These are phyloP conservation scores for Fusarium nematophilum DNA, from an alignment of 2,329 filamentous ascomycete genomes.

Conservation along the genomic window DNA sequence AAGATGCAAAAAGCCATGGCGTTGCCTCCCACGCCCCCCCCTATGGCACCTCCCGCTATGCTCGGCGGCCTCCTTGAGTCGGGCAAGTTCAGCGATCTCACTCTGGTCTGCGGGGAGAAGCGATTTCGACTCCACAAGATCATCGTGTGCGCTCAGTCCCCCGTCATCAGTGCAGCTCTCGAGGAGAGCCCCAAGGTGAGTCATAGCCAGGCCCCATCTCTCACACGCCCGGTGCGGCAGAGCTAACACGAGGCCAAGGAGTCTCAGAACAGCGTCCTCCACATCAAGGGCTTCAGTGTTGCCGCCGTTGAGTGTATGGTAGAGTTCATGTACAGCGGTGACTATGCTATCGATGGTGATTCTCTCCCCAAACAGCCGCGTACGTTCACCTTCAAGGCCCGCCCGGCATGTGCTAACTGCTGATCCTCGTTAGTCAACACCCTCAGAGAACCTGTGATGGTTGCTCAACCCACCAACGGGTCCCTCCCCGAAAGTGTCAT, in stretches of 20 bases:
- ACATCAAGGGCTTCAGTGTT: constrained; percentile 25
- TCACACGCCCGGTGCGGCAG: neutral
- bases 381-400: too few relatives aligned
- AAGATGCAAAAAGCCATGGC: too few relatives aligned
- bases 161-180: constrained; percentile 25
- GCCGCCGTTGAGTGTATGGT: constrained; percentile 33
- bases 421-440: neutral
- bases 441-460: too few relatives aligned
- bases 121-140: constrained; percentile 38
- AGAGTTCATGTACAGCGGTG: constrained; percentile 35
- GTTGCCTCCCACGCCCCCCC: too few relatives aligned
- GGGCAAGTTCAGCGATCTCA: constrained; percentile 36
- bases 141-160: constrained; percentile 35
- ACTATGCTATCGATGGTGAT: constrained; percentile 20
- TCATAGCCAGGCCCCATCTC: too few relatives aligned
- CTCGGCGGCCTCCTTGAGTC: neutral
- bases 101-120: constrained; percentile 23
- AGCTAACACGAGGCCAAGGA: constrained; percentile 22
- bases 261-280: constrained; percentile 16
- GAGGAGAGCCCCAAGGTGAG: constrained; percentile 23
- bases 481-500: neutral
- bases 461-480: neutral
- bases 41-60: neutral
- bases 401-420: neutral
- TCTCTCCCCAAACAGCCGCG: neutral